Percentiles rank a stretch among this genome's conserved stretches.
Evolutionary conservation across 768 basidiomycete genomes (phyloP).

Genomic region (Filobasidium floriforme): DNA sequence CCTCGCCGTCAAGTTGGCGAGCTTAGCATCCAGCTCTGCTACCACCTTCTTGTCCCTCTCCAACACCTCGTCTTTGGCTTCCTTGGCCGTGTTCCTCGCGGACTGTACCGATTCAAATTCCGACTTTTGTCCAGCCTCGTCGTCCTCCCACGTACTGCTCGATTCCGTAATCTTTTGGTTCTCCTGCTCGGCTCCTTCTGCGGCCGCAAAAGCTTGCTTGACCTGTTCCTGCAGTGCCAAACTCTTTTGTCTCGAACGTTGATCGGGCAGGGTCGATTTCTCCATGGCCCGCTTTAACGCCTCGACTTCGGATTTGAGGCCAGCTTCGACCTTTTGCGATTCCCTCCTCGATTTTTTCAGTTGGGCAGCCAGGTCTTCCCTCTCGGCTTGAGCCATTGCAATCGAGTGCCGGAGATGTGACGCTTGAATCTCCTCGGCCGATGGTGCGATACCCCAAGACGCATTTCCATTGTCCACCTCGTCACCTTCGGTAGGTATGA

Average conservation of each 20-base stretch:
- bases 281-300: slow-evolving; percentile 73
- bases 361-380: slow-evolving; percentile 58
- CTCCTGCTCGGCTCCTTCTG: slow-evolving; percentile 50
- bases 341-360: slow-evolving; percentile 74
- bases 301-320: slow-evolving; percentile 75
- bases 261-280: slow-evolving; percentile 65
- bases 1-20: slow-evolving; percentile 31
- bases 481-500: neutral
- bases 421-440: slow-evolving; percentile 34
- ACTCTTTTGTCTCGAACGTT: slow-evolving; percentile 74
- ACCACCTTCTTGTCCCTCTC: slow-evolving; percentile 33
- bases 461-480: slow-evolving; percentile 6
- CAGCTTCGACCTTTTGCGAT: slow-evolving; percentile 72
- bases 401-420: slow-evolving; percentile 58
- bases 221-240: slow-evolving; percentile 81
- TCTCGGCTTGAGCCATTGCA: slow-evolving; percentile 58
- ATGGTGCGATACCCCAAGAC: slow-evolving; percentile 1
- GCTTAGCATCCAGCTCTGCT: slow-evolving; percentile 36
- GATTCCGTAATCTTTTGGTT: slow-evolving; percentile 48
- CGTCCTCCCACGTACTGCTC: slow-evolving; percentile 48
- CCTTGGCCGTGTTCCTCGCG: slow-evolving; percentile 27
- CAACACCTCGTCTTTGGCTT: slow-evolving; percentile 33
- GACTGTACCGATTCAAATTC: slow-evolving; percentile 31
- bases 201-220: slow-evolving; percentile 62
- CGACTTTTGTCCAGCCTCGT: slow-evolving; percentile 25